Conservation (phyloP, 495 filamentous ascomycete species). For the Cercophora sp. region DNA sequence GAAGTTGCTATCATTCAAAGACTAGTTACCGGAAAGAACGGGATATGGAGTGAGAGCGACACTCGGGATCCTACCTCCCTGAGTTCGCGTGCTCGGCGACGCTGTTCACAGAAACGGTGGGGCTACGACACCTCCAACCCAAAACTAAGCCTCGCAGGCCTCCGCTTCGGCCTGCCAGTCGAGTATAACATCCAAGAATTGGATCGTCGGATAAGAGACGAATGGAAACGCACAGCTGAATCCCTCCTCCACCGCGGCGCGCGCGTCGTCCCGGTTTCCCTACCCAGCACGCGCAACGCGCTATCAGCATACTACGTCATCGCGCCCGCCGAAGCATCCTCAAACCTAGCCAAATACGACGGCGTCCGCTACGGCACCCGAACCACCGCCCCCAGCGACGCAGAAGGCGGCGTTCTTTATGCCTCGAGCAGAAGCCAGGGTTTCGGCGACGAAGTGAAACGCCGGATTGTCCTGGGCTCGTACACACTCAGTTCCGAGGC, state of each 20-base stretch:
- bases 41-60: slow-evolving; percentile 55
- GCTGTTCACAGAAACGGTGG: slow-evolving; percentile 45
- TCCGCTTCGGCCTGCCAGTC: slow-evolving; percentile 67
- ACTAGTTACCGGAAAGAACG: slow-evolving; percentile 49
- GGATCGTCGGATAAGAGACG: slow-evolving; percentile 54
- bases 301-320: slow-evolving; percentile 93
- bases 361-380: slow-evolving; percentile 82
- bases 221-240: slow-evolving; percentile 62
- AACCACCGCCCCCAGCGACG: slow-evolving; percentile 29
- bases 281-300: slow-evolving; percentile 79
- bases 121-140: slow-evolving; percentile 16
- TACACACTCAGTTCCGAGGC: slow-evolving; percentile 87
- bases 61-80: slow-evolving; percentile 74
- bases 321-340: slow-evolving; percentile 90
- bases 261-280: slow-evolving; percentile 67
- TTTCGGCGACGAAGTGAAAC: slow-evolving; percentile 80
- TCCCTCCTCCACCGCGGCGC: slow-evolving; percentile 60
- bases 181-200: slow-evolving; percentile 90
- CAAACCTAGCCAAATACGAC: slow-evolving; percentile 97
- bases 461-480: slow-evolving; percentile 82
- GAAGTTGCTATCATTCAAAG: slow-evolving; percentile 44
- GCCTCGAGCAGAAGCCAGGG: slow-evolving; percentile 64
- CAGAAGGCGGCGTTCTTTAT: slow-evolving; percentile 57
- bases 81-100: slow-evolving; percentile 47
- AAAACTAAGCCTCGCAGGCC: slow-evolving; percentile 28